A percentile compares a stretch with the other conserved stretches of the same genome.
These are phyloP conservation scores for Apiotrichum montevideense DNA, from an alignment of 1,284 basidiomycete genomes.

Conservation along the genomic window DNA sequence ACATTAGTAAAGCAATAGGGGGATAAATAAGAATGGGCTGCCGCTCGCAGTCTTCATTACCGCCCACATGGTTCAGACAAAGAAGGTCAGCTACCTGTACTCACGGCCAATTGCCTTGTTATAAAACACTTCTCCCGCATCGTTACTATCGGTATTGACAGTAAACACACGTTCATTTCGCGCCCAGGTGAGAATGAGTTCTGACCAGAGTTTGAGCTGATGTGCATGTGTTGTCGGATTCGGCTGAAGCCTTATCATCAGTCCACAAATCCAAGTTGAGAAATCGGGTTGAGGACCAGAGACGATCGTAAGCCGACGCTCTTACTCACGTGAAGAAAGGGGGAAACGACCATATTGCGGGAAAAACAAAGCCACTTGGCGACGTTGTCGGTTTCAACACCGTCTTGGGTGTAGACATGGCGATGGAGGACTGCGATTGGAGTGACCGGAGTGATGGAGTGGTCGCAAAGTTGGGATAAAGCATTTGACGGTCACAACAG, in stretches of 20 bases:
- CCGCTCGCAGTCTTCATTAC: neutral
- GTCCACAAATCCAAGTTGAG: no score
- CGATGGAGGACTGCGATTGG: no score
- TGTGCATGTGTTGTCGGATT: constrained; percentile 49
- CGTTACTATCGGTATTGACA: constrained; percentile 41
- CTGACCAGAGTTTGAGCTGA: constrained; percentile 50
- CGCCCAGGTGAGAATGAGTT: constrained; percentile 47
- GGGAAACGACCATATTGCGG: constrained; percentile 52
- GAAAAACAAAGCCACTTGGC: constrained; percentile 44
- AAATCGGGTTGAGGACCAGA: no score
- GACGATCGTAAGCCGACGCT: no score
- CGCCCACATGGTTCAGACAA: no score
- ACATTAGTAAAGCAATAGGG: neutral
- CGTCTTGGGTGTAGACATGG: constrained; percentile 2
- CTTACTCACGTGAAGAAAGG: constrained; percentile 52
- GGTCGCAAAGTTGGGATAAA: no score
- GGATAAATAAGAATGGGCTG: neutral
- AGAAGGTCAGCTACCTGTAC: constrained; percentile 9
- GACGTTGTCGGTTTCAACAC: constrained; percentile 22
- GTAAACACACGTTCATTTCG: constrained; percentile 45
- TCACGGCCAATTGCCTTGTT: constrained; percentile 43
- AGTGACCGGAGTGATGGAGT: no score
- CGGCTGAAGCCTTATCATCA: constrained; percentile 46
- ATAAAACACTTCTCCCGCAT: constrained; percentile 35
- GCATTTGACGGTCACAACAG: no score